Evolutionary conservation across 73 alveolate genomes (phyloP).

Genomic region (Stentor coeruleus): DNA sequence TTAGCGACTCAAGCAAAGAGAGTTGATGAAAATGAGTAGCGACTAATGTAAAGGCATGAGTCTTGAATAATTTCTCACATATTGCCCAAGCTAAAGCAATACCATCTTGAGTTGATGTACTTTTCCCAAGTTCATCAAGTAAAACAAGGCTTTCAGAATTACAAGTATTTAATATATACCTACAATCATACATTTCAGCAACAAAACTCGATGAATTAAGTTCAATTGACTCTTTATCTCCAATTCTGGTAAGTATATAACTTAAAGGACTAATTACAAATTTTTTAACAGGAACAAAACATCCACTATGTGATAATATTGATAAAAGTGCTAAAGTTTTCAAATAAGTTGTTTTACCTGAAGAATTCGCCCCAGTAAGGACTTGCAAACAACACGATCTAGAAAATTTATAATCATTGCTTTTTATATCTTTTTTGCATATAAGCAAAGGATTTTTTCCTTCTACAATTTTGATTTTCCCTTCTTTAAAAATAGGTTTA

Average conservation of each 20-base stretch:
- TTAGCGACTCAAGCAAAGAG: constrained; percentile 80
- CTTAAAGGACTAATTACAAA: constrained; percentile 77
- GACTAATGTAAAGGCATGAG: not conserved
- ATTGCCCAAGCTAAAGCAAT: constrained; percentile 89
- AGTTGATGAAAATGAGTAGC: constrained; percentile 95
- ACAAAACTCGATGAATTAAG: constrained; percentile 85
- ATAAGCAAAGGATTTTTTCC: not conserved
- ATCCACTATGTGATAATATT: constrained; percentile 88
- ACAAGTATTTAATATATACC: constrained; percentile 72
- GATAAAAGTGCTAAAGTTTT: constrained; percentile 78
- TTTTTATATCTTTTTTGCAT: not conserved
- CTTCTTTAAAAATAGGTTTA: not conserved
- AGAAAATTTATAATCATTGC: not conserved
- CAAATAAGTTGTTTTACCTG: constrained; percentile 92
- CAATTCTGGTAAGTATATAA: constrained; percentile 89
- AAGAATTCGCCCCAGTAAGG: constrained; percentile 95
- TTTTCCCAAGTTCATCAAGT: constrained; percentile 97
- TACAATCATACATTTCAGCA: constrained; percentile 92
- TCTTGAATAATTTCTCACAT: constrained; percentile 24
- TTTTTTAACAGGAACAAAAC: constrained; percentile 86
- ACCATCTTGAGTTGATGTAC: constrained; percentile 94
- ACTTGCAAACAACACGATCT: not conserved
- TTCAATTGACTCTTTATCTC: constrained; percentile 84
- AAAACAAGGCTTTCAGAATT: constrained; percentile 77
- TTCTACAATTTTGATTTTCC: not conserved